Percentiles rank a stretch among this genome's conserved stretches.
Evolutionary conservation across 345 rosid genomes (phyloP).

Genomic region (Turnera subulata): DNA sequence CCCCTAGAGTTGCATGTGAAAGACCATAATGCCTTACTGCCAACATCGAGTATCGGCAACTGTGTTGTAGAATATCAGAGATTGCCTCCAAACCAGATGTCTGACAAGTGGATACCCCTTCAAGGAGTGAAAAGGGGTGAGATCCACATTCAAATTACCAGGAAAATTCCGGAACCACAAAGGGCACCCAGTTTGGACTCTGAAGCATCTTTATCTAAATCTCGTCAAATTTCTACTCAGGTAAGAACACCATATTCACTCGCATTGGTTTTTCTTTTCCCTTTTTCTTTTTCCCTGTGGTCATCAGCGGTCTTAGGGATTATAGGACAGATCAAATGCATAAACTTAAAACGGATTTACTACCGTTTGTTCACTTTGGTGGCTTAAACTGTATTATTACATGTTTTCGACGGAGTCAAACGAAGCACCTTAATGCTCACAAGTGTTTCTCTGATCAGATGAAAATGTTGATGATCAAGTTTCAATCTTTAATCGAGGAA

Average conservation of each 20-base stretch:
- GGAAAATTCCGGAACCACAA: constrained; percentile 57
- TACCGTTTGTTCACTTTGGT: background rate
- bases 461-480: constrained; percentile 59
- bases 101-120: constrained; percentile 97
- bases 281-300: background rate
- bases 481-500: constrained; percentile 59
- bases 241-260: constrained; percentile 22
- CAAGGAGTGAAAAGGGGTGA: constrained; percentile 91
- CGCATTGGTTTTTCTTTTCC: background rate
- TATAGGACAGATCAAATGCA: too few relatives aligned
- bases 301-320: background rate
- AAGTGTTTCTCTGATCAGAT: constrained; percentile 50
- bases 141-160: constrained; percentile 68
- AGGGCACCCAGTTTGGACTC: constrained; percentile 51
- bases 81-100: constrained; percentile 68
- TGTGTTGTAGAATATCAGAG: constrained; percentile 86
- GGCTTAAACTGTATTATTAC: background rate
- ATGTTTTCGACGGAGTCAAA: too few relatives aligned
- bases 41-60: constrained; percentile 75
- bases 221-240: constrained; percentile 48
- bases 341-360: too few relatives aligned
- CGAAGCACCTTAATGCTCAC: too few relatives aligned
- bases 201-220: constrained; percentile 53
- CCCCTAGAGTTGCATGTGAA: constrained; percentile 69
- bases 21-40: constrained; percentile 83